A percentile compares a stretch with the other conserved stretches of the same genome.
phyloP scores from a whole-genome alignment of 2,329 filamentous ascomycete species.

The Neophaeococcomyces mojaviensis region DNA sequence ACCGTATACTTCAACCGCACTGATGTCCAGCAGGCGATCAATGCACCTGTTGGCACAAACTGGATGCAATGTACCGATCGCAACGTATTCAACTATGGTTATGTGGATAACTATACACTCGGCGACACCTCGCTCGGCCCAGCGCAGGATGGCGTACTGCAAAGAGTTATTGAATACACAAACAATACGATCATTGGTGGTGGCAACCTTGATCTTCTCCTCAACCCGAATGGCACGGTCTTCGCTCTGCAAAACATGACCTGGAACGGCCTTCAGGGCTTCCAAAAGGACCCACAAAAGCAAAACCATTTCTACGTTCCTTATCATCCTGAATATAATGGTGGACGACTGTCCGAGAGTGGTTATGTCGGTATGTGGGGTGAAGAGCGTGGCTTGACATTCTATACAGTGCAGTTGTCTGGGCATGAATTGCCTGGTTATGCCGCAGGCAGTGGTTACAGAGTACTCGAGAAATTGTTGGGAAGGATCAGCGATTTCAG shows the following conservation, averaged over 20 bases:
- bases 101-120: slow-evolving; percentile 16
- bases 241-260: slow-evolving; percentile 48
- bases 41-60: slow-evolving; percentile 37
- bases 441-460: slow-evolving; percentile 56
- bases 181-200: slow-evolving; percentile 45
- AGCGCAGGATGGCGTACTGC: slow-evolving; percentile 46
- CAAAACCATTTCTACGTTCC: slow-evolving; percentile 35
- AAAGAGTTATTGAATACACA: slow-evolving; percentile 43
- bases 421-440: slow-evolving; percentile 21
- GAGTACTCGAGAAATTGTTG: slow-evolving; percentile 67
- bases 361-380: slow-evolving; percentile 36
- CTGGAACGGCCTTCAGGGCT: slow-evolving; percentile 43
- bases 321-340: slow-evolving; percentile 37
- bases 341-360: slow-evolving; percentile 29
- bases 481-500: slow-evolving; percentile 43
- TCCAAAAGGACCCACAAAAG: slow-evolving; percentile 33
- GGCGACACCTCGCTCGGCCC: slow-evolving; percentile 47
- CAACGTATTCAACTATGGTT: slow-evolving; percentile 37
- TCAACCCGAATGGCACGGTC: slow-evolving; percentile 44
- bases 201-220: slow-evolving; percentile 42
- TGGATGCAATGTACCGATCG: slow-evolving; percentile 35
- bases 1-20: slow-evolving; percentile 45
- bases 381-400: slow-evolving; percentile 38
- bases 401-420: slow-evolving; percentile 22
- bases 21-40: slow-evolving; percentile 43